Percentiles rank a stretch among this genome's conserved stretches.
phyloP scores from a whole-genome alignment of 768 basidiomycete species.

The Thelephora aurantiotincta region DNA sequence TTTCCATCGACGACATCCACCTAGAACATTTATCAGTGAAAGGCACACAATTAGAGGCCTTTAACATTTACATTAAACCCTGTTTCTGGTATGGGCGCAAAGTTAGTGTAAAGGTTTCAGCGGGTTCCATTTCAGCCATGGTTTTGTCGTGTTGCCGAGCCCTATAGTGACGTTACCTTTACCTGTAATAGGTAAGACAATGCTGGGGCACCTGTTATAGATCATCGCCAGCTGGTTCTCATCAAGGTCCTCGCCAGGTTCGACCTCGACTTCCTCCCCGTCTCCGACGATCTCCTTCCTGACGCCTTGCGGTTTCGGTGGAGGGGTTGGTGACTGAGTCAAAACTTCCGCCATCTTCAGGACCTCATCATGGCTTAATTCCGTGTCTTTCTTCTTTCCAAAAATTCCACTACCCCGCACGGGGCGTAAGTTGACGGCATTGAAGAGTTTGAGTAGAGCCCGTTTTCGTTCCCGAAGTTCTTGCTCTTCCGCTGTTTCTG shows the following conservation, averaged over 20 bases:
- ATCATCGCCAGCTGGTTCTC: slow-evolving; percentile 74
- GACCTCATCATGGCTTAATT: slow-evolving; percentile 19
- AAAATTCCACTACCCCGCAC: slow-evolving; percentile 11
- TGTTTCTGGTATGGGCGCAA: slow-evolving; percentile 90
- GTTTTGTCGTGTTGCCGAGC: slow-evolving; percentile 70
- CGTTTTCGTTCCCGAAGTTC: slow-evolving; percentile 68
- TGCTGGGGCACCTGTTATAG: slow-evolving; percentile 52
- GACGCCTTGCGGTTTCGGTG: slow-evolving; percentile 3
- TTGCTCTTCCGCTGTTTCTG: slow-evolving; percentile 70
- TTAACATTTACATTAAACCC: slow-evolving; percentile 48
- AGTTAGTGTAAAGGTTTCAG: slow-evolving; percentile 57
- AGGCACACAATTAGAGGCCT: background rate
- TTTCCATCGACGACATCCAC: slow-evolving; percentile 89
- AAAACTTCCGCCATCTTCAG: slow-evolving; percentile 13
- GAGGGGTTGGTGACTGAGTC: background rate
- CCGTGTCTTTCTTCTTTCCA: slow-evolving; percentile 23
- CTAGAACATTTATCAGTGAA: slow-evolving; percentile 22
- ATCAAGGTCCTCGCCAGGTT: slow-evolving; percentile 64
- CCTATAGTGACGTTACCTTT: slow-evolving; percentile 23
- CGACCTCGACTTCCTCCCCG: slow-evolving; percentile 72
- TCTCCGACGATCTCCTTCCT: slow-evolving; percentile 64
- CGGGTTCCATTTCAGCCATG: slow-evolving; percentile 74
- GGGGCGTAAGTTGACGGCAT: slow-evolving; percentile 58
- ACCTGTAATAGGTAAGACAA: background rate
- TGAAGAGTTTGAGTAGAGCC: slow-evolving; percentile 61